Evolutionary conservation across 768 basidiomycete species (phyloP).

Genomic region (Peribolospora kevripleyi): DNA sequence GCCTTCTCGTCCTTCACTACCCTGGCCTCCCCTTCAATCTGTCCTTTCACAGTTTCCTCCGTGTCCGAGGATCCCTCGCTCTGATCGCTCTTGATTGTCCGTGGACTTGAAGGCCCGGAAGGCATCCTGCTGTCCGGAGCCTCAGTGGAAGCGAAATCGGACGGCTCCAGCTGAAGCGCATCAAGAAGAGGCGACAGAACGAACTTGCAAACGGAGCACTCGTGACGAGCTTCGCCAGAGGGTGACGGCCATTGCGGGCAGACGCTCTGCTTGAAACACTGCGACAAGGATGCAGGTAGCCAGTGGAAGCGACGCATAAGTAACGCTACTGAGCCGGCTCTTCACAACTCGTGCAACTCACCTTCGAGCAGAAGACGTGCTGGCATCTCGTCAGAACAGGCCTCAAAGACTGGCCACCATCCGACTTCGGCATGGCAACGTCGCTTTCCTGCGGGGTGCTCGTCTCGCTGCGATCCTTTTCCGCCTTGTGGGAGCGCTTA

Average conservation of each 20-base stretch:
- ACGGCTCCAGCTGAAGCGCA: slow-evolving; percentile 55
- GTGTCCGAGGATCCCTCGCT: too few species aligned
- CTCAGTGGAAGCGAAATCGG: slow-evolving; percentile 24
- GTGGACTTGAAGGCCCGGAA: too few species aligned
- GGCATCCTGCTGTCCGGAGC: slow-evolving; percentile 35
- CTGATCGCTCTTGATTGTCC: slow-evolving; percentile 34
- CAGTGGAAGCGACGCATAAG: too few species aligned
- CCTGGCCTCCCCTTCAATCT: too few species aligned
- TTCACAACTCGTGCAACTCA: too few species aligned
- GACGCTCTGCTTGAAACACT: slow-evolving; percentile 57
- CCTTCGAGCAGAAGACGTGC: slow-evolving; percentile 58
- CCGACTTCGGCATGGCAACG: too few species aligned
- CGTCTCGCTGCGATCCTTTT: background rate
- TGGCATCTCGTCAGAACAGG: slow-evolving; percentile 74
- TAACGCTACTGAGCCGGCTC: too few species aligned
- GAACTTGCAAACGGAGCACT: slow-evolving; percentile 56
- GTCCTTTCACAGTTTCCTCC: too few species aligned
- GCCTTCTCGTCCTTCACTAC: too few species aligned
- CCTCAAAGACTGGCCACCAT: slow-evolving; percentile 5
- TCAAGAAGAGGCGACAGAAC: slow-evolving; percentile 38
- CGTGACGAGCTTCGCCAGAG: slow-evolving; percentile 29
- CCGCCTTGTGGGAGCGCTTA: background rate
- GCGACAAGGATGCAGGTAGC: too few species aligned
- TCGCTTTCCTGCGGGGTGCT: too few species aligned
- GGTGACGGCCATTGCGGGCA: slow-evolving; percentile 52